Conservation (phyloP, 331 rosid genomes). For the Quercus phellos region DNA sequence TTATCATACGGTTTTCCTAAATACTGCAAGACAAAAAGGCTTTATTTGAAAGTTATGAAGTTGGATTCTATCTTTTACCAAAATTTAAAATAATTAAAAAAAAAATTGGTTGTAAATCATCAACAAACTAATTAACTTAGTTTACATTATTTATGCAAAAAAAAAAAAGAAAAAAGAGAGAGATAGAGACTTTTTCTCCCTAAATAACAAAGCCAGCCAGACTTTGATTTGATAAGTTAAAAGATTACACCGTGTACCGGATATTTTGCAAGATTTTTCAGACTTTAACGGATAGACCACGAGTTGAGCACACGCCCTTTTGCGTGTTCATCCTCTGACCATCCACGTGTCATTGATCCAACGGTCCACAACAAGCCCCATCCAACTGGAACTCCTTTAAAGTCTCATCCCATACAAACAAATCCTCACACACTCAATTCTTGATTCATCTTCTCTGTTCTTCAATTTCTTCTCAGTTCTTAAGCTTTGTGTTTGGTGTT, state of each 20-base stretch:
- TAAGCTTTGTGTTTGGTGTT: not conserved
- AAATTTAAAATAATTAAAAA: too few relatives aligned
- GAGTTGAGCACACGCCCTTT: constrained; percentile 59
- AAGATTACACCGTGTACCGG: constrained; percentile 24
- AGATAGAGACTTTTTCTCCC: too few relatives aligned
- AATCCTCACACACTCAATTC: not conserved
- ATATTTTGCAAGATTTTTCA: constrained; percentile 9
- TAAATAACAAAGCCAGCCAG: too few relatives aligned
- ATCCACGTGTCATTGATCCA: constrained; percentile 19
- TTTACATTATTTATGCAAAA: too few relatives aligned
- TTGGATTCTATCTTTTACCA: too few relatives aligned
- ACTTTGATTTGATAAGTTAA: too few relatives aligned
- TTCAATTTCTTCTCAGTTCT: not conserved
- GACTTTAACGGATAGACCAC: constrained; percentile 37
- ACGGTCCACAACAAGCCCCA: constrained; percentile 1
- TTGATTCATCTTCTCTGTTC: not conserved
- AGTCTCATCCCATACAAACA: constrained; percentile 15
- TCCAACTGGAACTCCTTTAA: not conserved
- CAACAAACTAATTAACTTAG: too few relatives aligned
- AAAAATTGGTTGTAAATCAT: too few relatives aligned
- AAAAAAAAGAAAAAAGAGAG: too few relatives aligned
- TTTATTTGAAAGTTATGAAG: too few relatives aligned
- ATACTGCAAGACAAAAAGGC: too few relatives aligned
- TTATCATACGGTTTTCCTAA: too few relatives aligned
- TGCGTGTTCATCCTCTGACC: not conserved